Evolutionary conservation across 371 early-diverging fungal genomes (phyloP).

Genomic region (Mortierella sp.): DNA sequence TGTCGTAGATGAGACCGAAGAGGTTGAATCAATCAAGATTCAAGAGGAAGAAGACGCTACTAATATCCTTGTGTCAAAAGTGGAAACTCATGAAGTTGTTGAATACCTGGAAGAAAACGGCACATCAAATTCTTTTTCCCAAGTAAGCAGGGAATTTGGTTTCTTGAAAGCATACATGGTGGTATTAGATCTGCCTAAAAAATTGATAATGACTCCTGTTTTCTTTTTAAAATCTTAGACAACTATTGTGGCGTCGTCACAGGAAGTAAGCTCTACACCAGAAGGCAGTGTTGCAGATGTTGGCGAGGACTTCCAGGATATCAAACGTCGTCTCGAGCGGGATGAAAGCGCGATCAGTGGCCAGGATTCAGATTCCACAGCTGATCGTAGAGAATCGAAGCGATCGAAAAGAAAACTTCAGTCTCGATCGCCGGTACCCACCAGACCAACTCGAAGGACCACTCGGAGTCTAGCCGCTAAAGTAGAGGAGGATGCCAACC

Average conservation of each 20-base stretch:
- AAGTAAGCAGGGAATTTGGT: neutral
- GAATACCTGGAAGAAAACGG: neutral
- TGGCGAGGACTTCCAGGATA: neutral
- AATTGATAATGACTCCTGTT: no score
- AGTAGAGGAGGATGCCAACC: slow-evolving; percentile 7
- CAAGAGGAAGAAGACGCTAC: neutral
- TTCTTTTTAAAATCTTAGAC: slow-evolving; percentile 3
- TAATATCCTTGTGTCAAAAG: neutral
- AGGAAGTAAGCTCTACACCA: slow-evolving; percentile 9
- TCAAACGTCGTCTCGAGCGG: slow-evolving; percentile 8
- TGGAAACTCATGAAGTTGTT: neutral
- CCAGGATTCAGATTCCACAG: slow-evolving; percentile 19
- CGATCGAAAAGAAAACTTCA: slow-evolving; percentile 10
- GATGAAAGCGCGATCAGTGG: slow-evolving; percentile 25
- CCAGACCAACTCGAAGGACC: slow-evolving; percentile 29
- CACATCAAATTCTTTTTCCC: neutral
- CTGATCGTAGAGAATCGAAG: slow-evolving; percentile 22
- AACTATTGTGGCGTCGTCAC: slow-evolving; percentile 21
- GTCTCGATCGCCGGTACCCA: slow-evolving; percentile 25
- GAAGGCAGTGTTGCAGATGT: slow-evolving; percentile 10
- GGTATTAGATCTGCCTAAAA: no score
- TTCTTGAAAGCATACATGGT: no score
- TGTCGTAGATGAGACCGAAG: neutral
- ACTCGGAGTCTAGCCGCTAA: slow-evolving; percentile 33
- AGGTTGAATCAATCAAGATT: neutral